Conservation (phyloP, 345 rosid genomes). For the Garcia nutans region DNA sequence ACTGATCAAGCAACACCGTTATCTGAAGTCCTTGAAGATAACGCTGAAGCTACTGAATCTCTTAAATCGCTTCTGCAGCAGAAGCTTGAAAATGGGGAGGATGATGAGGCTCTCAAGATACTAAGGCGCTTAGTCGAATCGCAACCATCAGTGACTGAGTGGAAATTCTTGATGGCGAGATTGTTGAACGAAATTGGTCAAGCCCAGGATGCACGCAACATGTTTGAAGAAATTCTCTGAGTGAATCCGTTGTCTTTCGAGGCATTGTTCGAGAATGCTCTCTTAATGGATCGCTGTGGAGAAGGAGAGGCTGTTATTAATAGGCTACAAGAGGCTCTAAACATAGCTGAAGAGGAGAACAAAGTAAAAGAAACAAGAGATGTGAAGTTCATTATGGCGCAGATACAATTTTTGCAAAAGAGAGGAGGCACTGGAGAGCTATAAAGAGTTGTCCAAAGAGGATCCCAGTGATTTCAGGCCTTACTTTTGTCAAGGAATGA, state of each 20-base stretch:
- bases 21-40: constrained; percentile 48
- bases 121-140: constrained; percentile 46
- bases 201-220: constrained; percentile 54
- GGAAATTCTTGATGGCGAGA: constrained; percentile 81
- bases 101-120: constrained; percentile 57
- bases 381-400: constrained; percentile 85
- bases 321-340: constrained; percentile 72
- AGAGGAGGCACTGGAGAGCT: constrained; percentile 77
- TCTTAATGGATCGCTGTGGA: constrained; percentile 74
- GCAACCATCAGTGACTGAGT: constrained; percentile 60
- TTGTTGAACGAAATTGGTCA: constrained; percentile 56
- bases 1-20: constrained; percentile 31
- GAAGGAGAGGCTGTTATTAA: constrained; percentile 67
- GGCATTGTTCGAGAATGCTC: constrained; percentile 85
- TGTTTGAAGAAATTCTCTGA: constrained; percentile 81
- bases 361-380: constrained; percentile 70
- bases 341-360: constrained; percentile 55
- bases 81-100: constrained; percentile 73
- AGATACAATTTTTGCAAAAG: constrained; percentile 76
- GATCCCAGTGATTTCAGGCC: constrained; percentile 81
- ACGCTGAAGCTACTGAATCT: constrained; percentile 48
- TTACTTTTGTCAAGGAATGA: constrained; percentile 78
- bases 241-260: constrained; percentile 74
- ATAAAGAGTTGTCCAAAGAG: constrained; percentile 60
- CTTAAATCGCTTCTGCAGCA: constrained; percentile 59